phyloP scores from a whole-genome alignment of 78 protist species.

The Emiliania huxleyi region DNA sequence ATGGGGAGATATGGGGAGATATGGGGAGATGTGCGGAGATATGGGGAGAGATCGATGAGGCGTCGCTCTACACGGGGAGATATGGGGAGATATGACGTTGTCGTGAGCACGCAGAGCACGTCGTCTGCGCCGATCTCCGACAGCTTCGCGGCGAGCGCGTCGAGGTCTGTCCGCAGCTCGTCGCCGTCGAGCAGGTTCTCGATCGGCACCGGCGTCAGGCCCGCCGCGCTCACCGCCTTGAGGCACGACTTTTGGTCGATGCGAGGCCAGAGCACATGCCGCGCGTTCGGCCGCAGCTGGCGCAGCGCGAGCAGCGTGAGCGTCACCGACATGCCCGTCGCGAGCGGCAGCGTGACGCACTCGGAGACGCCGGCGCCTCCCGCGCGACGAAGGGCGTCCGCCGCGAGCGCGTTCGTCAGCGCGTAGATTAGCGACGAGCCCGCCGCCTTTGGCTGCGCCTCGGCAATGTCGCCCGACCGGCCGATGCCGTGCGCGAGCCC shows the following conservation, averaged over 20 bases:
- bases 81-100: too few species aligned
- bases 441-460: conserved; percentile 98
- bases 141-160: not conserved
- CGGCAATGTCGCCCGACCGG: conserved; percentile 94
- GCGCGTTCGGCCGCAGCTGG: not conserved
- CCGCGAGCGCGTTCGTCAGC: conserved; percentile 67
- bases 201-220: conserved; percentile 52
- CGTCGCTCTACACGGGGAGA: too few species aligned
- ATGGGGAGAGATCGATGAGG: too few species aligned
- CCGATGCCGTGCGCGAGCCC: conserved; percentile 83
- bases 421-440: conserved; percentile 93
- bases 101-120: conserved; percentile 85
- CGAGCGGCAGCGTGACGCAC: conserved; percentile 83
- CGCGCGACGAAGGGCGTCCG: conserved; percentile 62
- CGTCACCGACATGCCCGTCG: conserved; percentile 95
- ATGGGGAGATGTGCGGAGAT: too few species aligned
- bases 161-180: conserved; percentile 39
- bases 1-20: too few species aligned
- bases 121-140: conserved; percentile 57
- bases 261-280: conserved; percentile 92
- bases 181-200: conserved; percentile 67
- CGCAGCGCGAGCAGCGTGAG: conserved; percentile 73
- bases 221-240: conserved; percentile 90
- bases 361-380: not conserved
- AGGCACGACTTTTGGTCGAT: conserved; percentile 98